Base-by-base conservation (phyloP, 2,329 filamentous ascomycete species). In the Conoideocrella luteorostrata region DNA sequence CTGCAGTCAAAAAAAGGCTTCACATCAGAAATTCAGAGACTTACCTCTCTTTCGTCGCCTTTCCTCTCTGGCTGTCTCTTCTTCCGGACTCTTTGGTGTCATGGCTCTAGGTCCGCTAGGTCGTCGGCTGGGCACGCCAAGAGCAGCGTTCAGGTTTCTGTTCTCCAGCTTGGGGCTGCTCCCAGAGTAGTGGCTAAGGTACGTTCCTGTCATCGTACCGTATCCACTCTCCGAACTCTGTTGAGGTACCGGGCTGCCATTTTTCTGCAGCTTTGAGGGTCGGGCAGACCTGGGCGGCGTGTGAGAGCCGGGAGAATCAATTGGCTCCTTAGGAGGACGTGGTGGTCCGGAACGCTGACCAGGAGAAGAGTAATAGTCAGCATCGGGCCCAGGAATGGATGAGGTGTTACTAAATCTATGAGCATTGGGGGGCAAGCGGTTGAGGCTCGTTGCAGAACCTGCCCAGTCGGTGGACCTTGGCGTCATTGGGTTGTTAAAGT, bases 381-480 rank as follows among this genome's bases (percentile, higher is more conserved):
- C 61, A 52, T 55, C 71, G 7, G 56, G 52, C 5, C 50, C 56
- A 9, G 51, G 59, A n/a, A 44, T 50, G 1, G 62, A 63, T 3
- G 63, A 72, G 10, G 65, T 64, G 46, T 68, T 68, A 57, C 70
- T 74, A 55, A 76, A 75, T 34, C 71, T 62, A 50, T 74, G 69
- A 44, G 62, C 58, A 52, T 72, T 65, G 22, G 61, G 60, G 2
- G 69, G 67, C 49, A 76, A 72, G 7, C 77, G 72, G 54, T 74
- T 66, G 7, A 84, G 66, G 50, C 76, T 81, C 29, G 74, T 78
- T 36, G 69, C 72, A 2, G 80, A 84, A 11, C 77, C 74, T 6
- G 70, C 77, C 78, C 80, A 84, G 43, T 83, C 77, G 0, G 77
- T 67, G 1, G 78, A 82, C 42, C 67, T 68, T 3, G 79, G 80